A percentile compares a stretch with the other conserved stretches of the same genome.
Evolutionary conservation across 2,329 filamentous ascomycete species (phyloP).

Genomic region (Celoporthe dispersa): DNA sequence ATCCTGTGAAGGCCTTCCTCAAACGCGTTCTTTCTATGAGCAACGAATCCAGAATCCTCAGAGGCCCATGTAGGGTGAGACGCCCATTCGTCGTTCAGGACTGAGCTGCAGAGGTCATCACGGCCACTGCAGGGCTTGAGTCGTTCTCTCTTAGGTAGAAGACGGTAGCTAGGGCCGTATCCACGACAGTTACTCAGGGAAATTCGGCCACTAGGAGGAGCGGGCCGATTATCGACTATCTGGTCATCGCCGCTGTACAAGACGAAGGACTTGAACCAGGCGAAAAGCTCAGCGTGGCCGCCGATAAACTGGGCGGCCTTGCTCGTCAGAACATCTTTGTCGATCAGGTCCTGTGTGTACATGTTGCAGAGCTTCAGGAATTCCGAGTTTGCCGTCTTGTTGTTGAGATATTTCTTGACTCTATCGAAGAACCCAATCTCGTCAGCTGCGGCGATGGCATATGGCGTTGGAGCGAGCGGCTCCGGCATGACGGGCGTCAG

Average conservation of each 20-base stretch:
- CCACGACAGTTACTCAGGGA: slow-evolving; percentile 93
- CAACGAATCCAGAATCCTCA: slow-evolving; percentile 96
- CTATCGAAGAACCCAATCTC: slow-evolving; percentile 94
- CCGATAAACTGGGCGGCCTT: slow-evolving; percentile 87
- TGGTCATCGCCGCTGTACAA: slow-evolving; percentile 77
- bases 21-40: slow-evolving; percentile 93
- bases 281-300: slow-evolving; percentile 85
- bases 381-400: slow-evolving; percentile 90
- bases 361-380: slow-evolving; percentile 97
- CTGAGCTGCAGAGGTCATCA: slow-evolving; percentile 90
- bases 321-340: slow-evolving; percentile 79
- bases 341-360: slow-evolving; percentile 90
- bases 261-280: slow-evolving; percentile 85
- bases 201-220: slow-evolving; percentile 78
- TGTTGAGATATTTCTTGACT: slow-evolving; percentile 93
- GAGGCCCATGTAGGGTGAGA: slow-evolving; percentile 99
- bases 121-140: slow-evolving; percentile 91
- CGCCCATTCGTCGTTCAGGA: slow-evolving; percentile 97
- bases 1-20: slow-evolving; percentile 95
- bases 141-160: slow-evolving; percentile 88
- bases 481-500: slow-evolving; percentile 87
- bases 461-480: slow-evolving; percentile 77
- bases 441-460: slow-evolving; percentile 76
- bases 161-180: slow-evolving; percentile 92
- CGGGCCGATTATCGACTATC: slow-evolving; percentile 76